Conservation (phyloP, 495 filamentous ascomycete genomes). For the Filosporella fistucella region DNA sequence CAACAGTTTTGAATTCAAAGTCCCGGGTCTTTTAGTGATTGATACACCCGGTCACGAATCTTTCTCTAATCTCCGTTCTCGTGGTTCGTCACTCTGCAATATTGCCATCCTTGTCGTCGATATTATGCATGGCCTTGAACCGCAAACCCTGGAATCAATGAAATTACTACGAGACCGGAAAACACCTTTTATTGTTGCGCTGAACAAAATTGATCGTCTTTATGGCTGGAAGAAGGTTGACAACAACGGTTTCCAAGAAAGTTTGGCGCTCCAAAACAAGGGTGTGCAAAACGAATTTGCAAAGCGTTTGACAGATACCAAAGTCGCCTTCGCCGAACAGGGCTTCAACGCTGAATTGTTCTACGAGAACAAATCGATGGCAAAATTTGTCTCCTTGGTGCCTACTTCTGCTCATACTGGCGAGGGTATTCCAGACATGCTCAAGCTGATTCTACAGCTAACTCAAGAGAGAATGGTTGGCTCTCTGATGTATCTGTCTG, state of each 20-base stretch:
- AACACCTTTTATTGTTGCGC: conserved; percentile 96
- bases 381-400: conserved; percentile 86
- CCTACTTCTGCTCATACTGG: conserved; percentile 97
- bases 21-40: conserved; percentile 94
- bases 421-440: conserved; percentile 98
- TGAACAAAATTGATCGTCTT: conserved; percentile 99
- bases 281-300: conserved; percentile 92
- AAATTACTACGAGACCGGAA: conserved; percentile 85
- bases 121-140: conserved; percentile 99
- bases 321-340: conserved; percentile 90
- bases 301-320: conserved; percentile 84
- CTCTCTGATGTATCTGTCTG: conserved; percentile 95
- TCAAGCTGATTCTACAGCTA: conserved; percentile 87
- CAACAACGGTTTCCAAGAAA: conserved; percentile 97
- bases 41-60: conserved; percentile 99
- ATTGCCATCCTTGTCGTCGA: conserved; percentile 99
- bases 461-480: conserved; percentile 98
- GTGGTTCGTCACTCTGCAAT: conserved; percentile 97
- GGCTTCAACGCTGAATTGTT: conserved; percentile 96
- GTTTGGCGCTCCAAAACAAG: conserved; percentile 84
- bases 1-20: conserved; percentile 90
- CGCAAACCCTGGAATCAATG: conserved; percentile 97
- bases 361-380: conserved; percentile 97
- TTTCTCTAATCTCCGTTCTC: conserved; percentile 94
- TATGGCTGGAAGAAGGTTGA: conserved; percentile 97